phyloP scores from a whole-genome alignment of 2,329 filamentous ascomycete species.

The Penicillium sp. region DNA sequence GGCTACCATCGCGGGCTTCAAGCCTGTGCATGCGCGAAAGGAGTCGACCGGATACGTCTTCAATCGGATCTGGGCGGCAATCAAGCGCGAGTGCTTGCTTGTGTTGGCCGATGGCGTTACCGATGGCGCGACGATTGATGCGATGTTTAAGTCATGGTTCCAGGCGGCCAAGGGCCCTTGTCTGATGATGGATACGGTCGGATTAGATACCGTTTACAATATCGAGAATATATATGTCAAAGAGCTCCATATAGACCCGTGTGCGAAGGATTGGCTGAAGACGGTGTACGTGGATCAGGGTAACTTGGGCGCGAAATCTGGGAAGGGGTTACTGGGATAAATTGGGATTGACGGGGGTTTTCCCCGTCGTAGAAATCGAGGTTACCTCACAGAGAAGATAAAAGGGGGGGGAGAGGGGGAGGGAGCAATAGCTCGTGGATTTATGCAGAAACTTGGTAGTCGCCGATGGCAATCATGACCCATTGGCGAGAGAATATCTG shows the following conservation, averaged over 20 bases:
- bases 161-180: slow-evolving; percentile 26
- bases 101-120: slow-evolving; percentile 25
- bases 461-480: not conserved
- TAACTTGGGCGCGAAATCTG: slow-evolving; percentile 24
- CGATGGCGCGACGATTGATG: slow-evolving; percentile 25
- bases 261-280: slow-evolving; percentile 26
- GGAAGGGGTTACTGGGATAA: slow-evolving; percentile 22
- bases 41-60: slow-evolving; percentile 25
- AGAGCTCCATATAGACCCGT: slow-evolving; percentile 14
- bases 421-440: not conserved
- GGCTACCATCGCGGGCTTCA: slow-evolving; percentile 21
- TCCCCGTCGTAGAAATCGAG: not conserved
- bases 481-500: not conserved
- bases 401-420: not conserved
- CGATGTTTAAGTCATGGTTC: slow-evolving; percentile 29
- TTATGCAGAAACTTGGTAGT: not conserved
- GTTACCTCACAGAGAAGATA: not conserved
- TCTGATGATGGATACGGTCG: slow-evolving; percentile 30
- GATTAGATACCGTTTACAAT: slow-evolving; percentile 29
- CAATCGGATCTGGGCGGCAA: slow-evolving; percentile 27
- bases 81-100: slow-evolving; percentile 26
- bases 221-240: slow-evolving; percentile 24
- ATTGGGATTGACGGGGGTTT: not conserved
- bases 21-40: slow-evolving; percentile 21
- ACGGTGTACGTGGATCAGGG: slow-evolving; percentile 25